Base-by-base conservation (phyloP, 1,284 basidiomycete species). In the Ustilago trichophora region DNA sequence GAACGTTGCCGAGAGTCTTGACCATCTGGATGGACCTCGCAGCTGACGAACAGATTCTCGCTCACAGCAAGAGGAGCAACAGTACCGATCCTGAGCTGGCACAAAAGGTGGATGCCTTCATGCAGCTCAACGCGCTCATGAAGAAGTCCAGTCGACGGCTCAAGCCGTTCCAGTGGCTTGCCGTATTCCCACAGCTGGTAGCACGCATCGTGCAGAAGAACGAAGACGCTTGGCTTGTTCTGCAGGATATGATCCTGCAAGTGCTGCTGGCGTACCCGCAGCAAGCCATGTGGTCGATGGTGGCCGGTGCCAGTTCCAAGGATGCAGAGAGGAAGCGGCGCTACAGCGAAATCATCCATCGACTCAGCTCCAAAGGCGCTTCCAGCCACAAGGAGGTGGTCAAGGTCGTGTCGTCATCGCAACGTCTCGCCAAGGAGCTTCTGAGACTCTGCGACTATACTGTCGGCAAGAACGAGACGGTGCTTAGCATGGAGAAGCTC, bases 1-100 rank as follows among this genome's bases (percentile, higher is more conserved):
- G 97, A 80, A 94, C 93, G 0, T 87, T 98, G 73, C 95, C 96
- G 1, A 88, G 96, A 31, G 86, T 98, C 65, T 86, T 98, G 12
- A 98, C 94, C 0, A 87, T 99, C 36, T 99, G 95, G 94, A 85
- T 98, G 45, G 93, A 98, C 78, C 83, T 91, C 58, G 93, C 91
- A n/a, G 93, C 94, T 77, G 76, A 81, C 36, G 77, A 81, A 4
- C 78, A 77, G 6, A 51, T 79, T 27, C 36, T 75, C 6, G 64
- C 68, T 24, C 19, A 22, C 46, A 47, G 38, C 55, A 58, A 68
- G 41, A 78, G 70, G 75, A 74, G 44, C 44, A 45, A 29, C 34
- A 55, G 35, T 12, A 49, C 22, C 32, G 45, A 63, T 21, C 26
- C 57, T 13, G 58, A 52, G 40, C 40, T 54, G 1, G 41, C 35